Evolutionary conservation across 2,329 filamentous ascomycete species (phyloP).

Genomic region (Hansfordia pulvinata): DNA sequence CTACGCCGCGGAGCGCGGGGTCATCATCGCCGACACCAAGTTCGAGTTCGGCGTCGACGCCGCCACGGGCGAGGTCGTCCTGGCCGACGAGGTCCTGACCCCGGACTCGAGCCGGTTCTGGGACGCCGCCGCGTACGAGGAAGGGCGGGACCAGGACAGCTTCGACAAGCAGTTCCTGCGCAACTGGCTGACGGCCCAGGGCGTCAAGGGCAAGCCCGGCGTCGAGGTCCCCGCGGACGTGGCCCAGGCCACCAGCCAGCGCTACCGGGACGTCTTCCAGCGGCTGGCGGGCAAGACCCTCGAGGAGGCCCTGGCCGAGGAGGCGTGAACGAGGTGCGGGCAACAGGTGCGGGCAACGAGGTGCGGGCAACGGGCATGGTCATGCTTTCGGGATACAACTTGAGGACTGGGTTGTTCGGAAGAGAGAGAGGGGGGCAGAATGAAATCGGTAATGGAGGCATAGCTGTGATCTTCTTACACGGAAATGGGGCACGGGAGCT

Average conservation of each 20-base stretch:
- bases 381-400: too few relatives aligned
- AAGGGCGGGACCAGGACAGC: slow-evolving; percentile 65
- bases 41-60: slow-evolving; percentile 62
- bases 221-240: slow-evolving; percentile 63
- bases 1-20: slow-evolving; percentile 51
- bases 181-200: slow-evolving; percentile 65
- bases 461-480: too few relatives aligned
- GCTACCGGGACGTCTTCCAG: slow-evolving; percentile 66
- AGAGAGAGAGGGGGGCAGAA: too few relatives aligned
- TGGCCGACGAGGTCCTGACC: slow-evolving; percentile 75
- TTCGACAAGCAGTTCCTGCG: slow-evolving; percentile 82
- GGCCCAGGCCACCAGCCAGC: slow-evolving; percentile 50
- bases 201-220: slow-evolving; percentile 61
- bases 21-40: slow-evolving; percentile 61
- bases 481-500: too few relatives aligned
- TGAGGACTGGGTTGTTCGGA: too few relatives aligned
- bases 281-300: slow-evolving; percentile 43
- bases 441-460: too few relatives aligned
- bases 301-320: slow-evolving; percentile 14
- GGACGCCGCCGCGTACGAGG: slow-evolving; percentile 57
- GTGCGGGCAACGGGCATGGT: too few relatives aligned
- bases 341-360: too few relatives aligned
- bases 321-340: too few relatives aligned
- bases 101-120: slow-evolving; percentile 81
- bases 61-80: slow-evolving; percentile 51